Conservation (phyloP, 331 rosid species). For the Cydonia oblonga region DNA sequence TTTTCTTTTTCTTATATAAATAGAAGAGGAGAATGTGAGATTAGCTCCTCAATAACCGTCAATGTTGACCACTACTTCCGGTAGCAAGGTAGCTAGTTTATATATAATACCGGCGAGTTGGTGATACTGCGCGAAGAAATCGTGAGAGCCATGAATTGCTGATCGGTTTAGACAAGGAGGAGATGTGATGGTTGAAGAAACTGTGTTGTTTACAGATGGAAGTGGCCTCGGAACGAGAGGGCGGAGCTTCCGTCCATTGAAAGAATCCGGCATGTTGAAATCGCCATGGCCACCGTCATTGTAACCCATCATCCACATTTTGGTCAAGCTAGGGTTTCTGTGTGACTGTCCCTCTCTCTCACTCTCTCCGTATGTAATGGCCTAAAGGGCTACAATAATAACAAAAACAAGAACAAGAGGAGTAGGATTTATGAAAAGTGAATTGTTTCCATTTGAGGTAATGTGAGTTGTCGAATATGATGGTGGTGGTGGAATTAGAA, state of each 20-base stretch:
- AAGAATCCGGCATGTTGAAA: conserved; percentile 50
- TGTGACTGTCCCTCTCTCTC: background rate
- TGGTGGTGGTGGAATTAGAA: background rate
- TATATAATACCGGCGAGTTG: conserved; percentile 32
- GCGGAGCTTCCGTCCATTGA: conserved; percentile 59
- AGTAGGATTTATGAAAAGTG: background rate
- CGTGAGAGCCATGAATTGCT: conserved; percentile 20
- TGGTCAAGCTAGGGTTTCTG: background rate
- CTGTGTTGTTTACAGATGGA: conserved; percentile 30
- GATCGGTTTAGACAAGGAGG: conserved; percentile 31
- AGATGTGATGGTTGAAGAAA: conserved; percentile 9
- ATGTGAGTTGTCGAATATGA: background rate
- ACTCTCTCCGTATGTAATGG: background rate
- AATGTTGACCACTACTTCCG: background rate
- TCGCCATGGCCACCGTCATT: conserved; percentile 43
- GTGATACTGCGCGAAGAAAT: conserved; percentile 62
- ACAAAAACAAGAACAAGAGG: background rate
- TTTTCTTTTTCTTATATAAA: too few relatives aligned
- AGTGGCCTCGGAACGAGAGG: conserved; percentile 71
- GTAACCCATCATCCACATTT: conserved; percentile 95
- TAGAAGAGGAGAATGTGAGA: background rate
- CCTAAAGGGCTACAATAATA: background rate
- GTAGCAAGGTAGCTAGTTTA: background rate
- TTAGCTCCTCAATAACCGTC: background rate
- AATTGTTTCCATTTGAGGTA: background rate